Evolutionary conservation across 2,329 filamentous ascomycete genomes (phyloP), one percentile per base, ranked within the genome.

Genomic region (Tolypocladium cylindrosporum): DNA sequence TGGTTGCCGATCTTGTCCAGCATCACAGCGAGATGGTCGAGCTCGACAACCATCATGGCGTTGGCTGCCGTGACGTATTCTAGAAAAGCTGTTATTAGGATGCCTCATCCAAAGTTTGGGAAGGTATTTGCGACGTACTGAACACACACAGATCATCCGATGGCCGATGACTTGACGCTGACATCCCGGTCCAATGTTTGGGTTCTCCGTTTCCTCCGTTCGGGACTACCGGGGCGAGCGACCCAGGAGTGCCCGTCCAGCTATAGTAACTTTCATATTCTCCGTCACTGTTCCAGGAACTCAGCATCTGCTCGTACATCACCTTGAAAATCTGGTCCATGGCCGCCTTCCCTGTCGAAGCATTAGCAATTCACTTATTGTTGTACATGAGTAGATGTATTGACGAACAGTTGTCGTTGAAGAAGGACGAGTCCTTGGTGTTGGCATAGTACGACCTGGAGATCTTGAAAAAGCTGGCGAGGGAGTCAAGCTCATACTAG

Each of bases 401-500:
- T 31, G 2, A 36, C 66, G 36, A 58, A 67, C 66, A 68, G 55
- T 67, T 66, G 27, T 64, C 63, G 55, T 69, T 67, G 42, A 91
- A 92, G 52, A 88, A 88, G 58, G 81, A 82, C 2, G 79, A 81
- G 24, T 89, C 90, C 0, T 80, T 80, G 0, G 89, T 92, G 61
- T 83, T 79, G 34, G 82, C 78, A 71, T 90, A 81, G 73, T 94
- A 96, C 60, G 92, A 85, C 54, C 89, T 87, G 2, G 84, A 85
- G 4, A 96, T 79, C 48, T 89, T 85, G n/a, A 96, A 79, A 71
- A 96, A 96, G 50, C 89, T 86, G 0, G 91, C 91, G 2, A 96
- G 81, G 9, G 90, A 93, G 75, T 96, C 91, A 42, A 96, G 83
- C 73, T 96, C 91, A 72, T 93, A 96, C 74, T 96, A 92, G 90